These are phyloP conservation scores for Schizosaccharomyces lindneri DNA, from an alignment of 805 yeast species.

Conservation along the genomic window DNA sequence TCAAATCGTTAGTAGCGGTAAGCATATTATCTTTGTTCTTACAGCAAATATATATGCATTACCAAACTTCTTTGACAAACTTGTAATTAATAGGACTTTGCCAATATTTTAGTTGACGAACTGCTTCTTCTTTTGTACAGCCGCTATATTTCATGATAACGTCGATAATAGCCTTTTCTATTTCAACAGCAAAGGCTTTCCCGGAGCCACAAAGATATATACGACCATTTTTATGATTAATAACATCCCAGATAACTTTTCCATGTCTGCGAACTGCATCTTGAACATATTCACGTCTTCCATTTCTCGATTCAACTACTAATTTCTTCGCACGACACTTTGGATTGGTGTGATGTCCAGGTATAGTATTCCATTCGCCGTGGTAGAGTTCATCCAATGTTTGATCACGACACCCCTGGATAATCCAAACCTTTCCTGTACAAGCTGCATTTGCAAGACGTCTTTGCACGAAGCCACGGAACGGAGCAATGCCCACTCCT, in stretches of 20 bases:
- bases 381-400: constrained; percentile 10
- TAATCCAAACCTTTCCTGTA: constrained; percentile 10
- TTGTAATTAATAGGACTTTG: not conserved
- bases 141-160: constrained; percentile 8
- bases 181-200: constrained; percentile 11
- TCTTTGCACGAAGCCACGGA: constrained; percentile 12
- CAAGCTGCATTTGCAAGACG: constrained; percentile 9
- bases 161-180: not conserved
- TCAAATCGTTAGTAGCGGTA: no score
- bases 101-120: constrained; percentile 9
- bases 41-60: not conserved
- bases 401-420: constrained; percentile 11
- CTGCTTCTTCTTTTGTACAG: constrained; percentile 6
- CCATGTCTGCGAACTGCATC: constrained; percentile 10
- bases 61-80: not conserved
- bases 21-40: not conserved
- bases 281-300: constrained; percentile 10
- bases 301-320: constrained; percentile 11
- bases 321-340: not conserved
- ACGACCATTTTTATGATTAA: constrained; percentile 10
- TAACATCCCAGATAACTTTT: constrained; percentile 10
- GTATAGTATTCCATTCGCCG: constrained; percentile 11
- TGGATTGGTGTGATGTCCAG: constrained; percentile 6
- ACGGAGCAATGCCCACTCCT: constrained; percentile 12
- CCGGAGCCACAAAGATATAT: constrained; percentile 12